phyloP scores from a whole-genome alignment of 2,329 filamentous ascomycete species.

The Lasiodiplodia hormozganensis region DNA sequence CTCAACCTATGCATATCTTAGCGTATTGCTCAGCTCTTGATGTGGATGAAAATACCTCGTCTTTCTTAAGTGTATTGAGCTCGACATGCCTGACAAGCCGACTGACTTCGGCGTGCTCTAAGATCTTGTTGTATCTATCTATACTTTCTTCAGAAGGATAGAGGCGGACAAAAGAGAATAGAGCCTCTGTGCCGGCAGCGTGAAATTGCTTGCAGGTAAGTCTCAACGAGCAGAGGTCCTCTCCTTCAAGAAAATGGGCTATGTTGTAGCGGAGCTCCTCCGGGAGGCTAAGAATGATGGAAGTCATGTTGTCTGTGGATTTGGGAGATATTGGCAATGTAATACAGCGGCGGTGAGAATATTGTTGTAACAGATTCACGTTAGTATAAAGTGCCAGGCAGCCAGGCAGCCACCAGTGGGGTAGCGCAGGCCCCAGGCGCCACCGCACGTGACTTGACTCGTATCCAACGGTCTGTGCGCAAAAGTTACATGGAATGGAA shows the following conservation, averaged over 20 bases:
- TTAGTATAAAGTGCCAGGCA: not conserved
- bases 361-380: not conserved
- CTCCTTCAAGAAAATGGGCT: not conserved
- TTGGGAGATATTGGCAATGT: not conserved
- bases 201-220: not conserved
- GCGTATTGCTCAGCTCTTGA: not conserved
- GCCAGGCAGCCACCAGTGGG: not conserved
- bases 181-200: not conserved
- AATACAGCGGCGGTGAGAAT: not conserved
- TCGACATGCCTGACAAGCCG: not conserved
- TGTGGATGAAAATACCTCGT: not conserved
- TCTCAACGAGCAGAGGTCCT: not conserved
- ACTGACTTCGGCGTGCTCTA: not conserved
- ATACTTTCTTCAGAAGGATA: not conserved
- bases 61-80: not conserved
- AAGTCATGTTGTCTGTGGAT: not conserved
- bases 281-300: not conserved
- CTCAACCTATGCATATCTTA: not conserved
- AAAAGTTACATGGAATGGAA: not conserved
- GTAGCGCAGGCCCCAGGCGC: not conserved
- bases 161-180: not conserved
- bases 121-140: not conserved
- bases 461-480: not conserved
- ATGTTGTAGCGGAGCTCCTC: slow-evolving; percentile 10
- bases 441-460: not conserved